Evolutionary conservation across 306 rosid species (phyloP), one percentile per base, ranked within the genome.

Genomic region (Biancaea sappan): DNA sequence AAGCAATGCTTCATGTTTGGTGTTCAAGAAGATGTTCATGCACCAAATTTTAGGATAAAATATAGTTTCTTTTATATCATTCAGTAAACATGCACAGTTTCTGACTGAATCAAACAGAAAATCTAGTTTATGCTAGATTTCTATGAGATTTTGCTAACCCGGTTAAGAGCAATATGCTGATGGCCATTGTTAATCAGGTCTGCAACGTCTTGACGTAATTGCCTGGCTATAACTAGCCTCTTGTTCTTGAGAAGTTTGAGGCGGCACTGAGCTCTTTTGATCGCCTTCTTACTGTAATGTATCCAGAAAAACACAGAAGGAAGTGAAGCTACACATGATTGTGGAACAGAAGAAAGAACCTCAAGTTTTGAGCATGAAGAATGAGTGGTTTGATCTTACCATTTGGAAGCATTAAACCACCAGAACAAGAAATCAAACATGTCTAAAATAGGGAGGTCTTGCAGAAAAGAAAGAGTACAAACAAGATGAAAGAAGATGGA

Each of bases 351-450:
- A 31, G 25, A 46, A 73, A 26, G 2, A 51, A 28, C 9, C 0
- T 60, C 59, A 66, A 68, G 13, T 10, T 47, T 26, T 21, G 1
- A 60, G 41, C 3, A 46, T 15, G n/a, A 4, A 54, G n/a, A 4
- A 54, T 11, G 15, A 53, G 8, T 38, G 21, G 28, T 15, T 16
- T 13, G 11, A 29, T 9, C 72, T n/a, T 88, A 94, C 98, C 98
- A 94, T 82, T 85, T 91, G 0, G 96, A 89, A 78, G 96, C 98
- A 62, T 89, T 91, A 69, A 91, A 68, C 97, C 98, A 94, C 10
- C 96, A 97, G 57, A 91, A 89, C 29, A 91, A 72, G 78, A 82
- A 26, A 72, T 66, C 91, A 77, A 94, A 91, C 98, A 91, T 93
- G 66, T 79, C 82, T 77, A 66, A 2, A 75, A 48, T 24, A 31